A percentile compares a stretch with the other conserved stretches of the same genome.
Evolutionary conservation across 139 green algal species (phyloP).

Genomic region (Gonium pectorale): DNA sequence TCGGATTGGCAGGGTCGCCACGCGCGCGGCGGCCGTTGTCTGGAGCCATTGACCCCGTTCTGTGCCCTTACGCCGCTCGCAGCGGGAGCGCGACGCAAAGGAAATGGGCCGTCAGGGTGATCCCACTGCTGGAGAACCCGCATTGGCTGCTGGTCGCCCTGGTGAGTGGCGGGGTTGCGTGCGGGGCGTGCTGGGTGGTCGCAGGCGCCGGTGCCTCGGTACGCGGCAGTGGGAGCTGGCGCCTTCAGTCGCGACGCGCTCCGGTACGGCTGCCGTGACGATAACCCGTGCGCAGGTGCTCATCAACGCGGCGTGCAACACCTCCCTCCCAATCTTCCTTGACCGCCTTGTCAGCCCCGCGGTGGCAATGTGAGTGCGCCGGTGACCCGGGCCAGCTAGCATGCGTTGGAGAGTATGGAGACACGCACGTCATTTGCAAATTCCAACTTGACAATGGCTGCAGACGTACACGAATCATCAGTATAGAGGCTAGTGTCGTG

Average conservation of each 20-base stretch:
- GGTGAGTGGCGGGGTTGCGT: too few species aligned
- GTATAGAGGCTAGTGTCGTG: too few species aligned
- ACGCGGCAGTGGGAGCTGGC: too few species aligned
- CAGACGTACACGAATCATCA: too few species aligned
- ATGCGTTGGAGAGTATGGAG: too few species aligned
- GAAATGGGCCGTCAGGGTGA: slow-evolving; percentile 45
- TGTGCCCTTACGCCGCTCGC: slow-evolving; percentile 9
- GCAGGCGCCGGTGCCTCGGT: too few species aligned
- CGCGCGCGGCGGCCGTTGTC: not conserved
- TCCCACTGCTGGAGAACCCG: slow-evolving; percentile 49
- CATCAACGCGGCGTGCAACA: slow-evolving; percentile 68
- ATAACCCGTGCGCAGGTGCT: slow-evolving; percentile 44
- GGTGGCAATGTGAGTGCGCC: slow-evolving; percentile 40
- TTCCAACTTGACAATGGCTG: too few species aligned
- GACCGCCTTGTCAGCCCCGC: slow-evolving; percentile 75
- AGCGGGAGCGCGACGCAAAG: slow-evolving; percentile 60
- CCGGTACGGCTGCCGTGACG: too few species aligned
- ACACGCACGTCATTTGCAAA: too few species aligned
- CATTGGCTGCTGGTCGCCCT: slow-evolving; percentile 69
- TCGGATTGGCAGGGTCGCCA: not conserved
- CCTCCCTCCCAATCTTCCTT: slow-evolving; percentile 83
- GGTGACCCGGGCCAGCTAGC: too few species aligned
- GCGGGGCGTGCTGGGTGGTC: too few species aligned
- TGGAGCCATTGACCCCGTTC: not conserved
- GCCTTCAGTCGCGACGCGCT: too few species aligned